phyloP scores from a whole-genome alignment of 345 rosid species.

The Citrus reticulata region DNA sequence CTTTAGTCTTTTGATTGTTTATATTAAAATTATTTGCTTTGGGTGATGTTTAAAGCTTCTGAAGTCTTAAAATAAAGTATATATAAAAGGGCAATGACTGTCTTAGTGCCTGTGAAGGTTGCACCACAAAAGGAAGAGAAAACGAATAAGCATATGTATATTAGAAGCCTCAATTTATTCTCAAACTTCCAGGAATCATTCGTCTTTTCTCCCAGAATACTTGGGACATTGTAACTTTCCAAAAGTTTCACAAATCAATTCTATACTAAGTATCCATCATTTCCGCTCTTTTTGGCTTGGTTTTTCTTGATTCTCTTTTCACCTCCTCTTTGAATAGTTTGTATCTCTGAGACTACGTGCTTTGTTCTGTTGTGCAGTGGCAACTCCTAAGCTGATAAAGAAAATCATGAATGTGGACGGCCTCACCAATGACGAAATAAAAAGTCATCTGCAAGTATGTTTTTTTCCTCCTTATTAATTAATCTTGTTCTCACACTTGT shows the following conservation, averaged over 20 bases:
- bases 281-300: background rate
- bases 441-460: slow-evolving; percentile 86
- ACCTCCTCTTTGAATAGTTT: background rate
- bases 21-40: background rate
- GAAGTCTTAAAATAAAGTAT: no score
- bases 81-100: no score
- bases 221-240: background rate
- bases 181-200: background rate
- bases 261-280: background rate
- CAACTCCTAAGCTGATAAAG: slow-evolving; percentile 80
- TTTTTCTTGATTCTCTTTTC: background rate
- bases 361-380: slow-evolving; percentile 39
- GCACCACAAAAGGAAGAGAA: background rate
- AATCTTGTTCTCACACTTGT: no score
- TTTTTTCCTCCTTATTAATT: background rate
- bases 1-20: background rate
- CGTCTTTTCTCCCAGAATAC: background rate
- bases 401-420: slow-evolving; percentile 82
- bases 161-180: background rate
- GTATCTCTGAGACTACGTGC: background rate
- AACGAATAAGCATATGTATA: background rate
- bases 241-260: background rate
- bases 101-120: background rate
- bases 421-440: slow-evolving; percentile 87
- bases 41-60: background rate